Evolutionary conservation across 371 early-diverging fungal species (phyloP).

Genomic region (Apophysomyces trapeziformis): DNA sequence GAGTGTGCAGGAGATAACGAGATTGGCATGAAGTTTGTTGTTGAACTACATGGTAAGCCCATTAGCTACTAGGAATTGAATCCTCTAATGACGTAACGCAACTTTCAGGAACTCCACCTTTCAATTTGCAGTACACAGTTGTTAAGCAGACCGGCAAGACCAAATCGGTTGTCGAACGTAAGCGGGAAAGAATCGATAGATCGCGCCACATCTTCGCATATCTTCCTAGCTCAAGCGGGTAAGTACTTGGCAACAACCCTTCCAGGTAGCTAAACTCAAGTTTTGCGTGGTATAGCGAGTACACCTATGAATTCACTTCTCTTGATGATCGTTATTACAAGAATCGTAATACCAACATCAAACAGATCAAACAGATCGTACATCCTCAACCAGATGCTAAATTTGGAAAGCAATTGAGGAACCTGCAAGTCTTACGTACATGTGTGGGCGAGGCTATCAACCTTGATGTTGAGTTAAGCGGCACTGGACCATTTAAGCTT

Average conservation of each 20-base stretch:
- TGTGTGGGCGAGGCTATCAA: conserved; percentile 47
- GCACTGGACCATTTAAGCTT: conserved; percentile 42
- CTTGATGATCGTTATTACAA: conserved; percentile 51
- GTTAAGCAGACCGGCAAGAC: conserved; percentile 31
- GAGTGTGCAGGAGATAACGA: conserved; percentile 51
- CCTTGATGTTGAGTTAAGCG: conserved; percentile 44
- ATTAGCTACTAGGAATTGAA: background rate
- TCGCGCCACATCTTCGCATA: conserved; percentile 49
- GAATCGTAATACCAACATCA: conserved; percentile 30
- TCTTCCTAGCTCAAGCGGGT: conserved; percentile 47
- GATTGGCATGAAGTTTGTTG: conserved; percentile 51
- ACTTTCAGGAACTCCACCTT: conserved; percentile 43
- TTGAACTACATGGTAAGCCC: conserved; percentile 36
- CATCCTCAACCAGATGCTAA: conserved; percentile 58
- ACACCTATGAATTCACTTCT: conserved; percentile 45
- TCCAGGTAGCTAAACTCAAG: background rate
- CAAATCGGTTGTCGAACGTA: conserved; percentile 32
- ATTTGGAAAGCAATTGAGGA: conserved; percentile 27
- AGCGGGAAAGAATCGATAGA: conserved; percentile 37
- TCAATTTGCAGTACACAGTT: conserved; percentile 41
- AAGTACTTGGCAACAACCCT: conserved; percentile 9
- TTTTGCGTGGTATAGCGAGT: conserved; percentile 27
- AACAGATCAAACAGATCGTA: conserved; percentile 42
- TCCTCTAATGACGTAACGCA: background rate
- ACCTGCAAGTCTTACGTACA: conserved; percentile 29